Percentiles rank a stretch among this genome's conserved stretches.
Evolutionary conservation across 2,329 filamentous ascomycete genomes (phyloP).

Genomic region (Monilinia aucupariae): DNA sequence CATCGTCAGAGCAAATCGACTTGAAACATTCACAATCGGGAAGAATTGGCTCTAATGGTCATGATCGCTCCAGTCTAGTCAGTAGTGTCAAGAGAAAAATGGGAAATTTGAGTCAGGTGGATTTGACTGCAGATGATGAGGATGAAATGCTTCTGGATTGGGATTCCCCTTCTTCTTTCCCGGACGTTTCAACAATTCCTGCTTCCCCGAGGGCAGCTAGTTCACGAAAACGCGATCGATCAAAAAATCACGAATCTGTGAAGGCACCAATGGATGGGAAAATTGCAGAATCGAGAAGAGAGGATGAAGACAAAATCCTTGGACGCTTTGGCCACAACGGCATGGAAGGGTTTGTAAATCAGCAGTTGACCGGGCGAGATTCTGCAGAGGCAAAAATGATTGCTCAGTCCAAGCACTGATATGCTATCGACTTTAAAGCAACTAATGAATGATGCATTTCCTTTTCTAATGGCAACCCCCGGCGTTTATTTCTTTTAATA

Average conservation of each 20-base stretch:
- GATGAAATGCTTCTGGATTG: conserved; percentile 9
- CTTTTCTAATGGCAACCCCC: neutral
- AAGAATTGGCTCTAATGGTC: neutral
- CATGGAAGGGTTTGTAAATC: neutral
- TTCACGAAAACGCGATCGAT: neutral
- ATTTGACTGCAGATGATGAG: conserved; percentile 9
- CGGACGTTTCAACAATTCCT: neutral
- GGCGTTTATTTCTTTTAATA: conserved; percentile 4
- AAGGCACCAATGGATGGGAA: neutral
- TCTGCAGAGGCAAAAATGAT: neutral
- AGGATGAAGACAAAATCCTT: neutral
- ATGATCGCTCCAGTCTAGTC: neutral
- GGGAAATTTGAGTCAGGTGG: neutral
- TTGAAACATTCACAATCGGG: neutral
- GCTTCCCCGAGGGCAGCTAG: neutral
- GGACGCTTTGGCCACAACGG: neutral
- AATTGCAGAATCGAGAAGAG: neutral
- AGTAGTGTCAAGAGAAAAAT: neutral
- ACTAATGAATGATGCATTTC: neutral
- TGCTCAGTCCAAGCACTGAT: neutral
- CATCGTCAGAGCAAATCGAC: neutral
- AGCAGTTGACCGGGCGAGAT: neutral
- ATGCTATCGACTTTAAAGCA: neutral
- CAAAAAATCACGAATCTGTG: neutral
- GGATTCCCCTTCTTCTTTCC: neutral